A percentile compares a stretch with the other conserved stretches of the same genome.
Evolutionary conservation across 1,139 yeast genomes (phyloP).

Genomic region (Magnusiomyces ingens): DNA sequence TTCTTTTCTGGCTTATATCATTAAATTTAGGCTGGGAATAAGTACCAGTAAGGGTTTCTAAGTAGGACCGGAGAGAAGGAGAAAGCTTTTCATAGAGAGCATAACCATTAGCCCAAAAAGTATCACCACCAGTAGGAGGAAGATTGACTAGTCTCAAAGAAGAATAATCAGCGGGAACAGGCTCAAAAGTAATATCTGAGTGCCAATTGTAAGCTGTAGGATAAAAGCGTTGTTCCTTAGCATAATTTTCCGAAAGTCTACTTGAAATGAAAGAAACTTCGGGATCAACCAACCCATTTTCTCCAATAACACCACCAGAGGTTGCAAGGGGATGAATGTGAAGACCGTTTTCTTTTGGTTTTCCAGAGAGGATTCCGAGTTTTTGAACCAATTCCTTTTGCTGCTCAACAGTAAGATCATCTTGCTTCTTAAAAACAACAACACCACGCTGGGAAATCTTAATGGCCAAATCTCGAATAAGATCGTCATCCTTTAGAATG

Average conservation of each 20-base stretch:
- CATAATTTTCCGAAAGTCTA: background rate
- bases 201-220: slow-evolving; percentile 35
- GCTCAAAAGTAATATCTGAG: slow-evolving; percentile 44
- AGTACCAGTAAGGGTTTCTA: slow-evolving; percentile 35
- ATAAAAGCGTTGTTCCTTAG: slow-evolving; percentile 8
- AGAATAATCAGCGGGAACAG: slow-evolving; percentile 41
- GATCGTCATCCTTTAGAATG: slow-evolving; percentile 38
- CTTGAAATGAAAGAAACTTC: slow-evolving; percentile 6
- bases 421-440: slow-evolving; percentile 57
- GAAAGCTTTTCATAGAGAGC: slow-evolving; percentile 43
- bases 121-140: slow-evolving; percentile 43
- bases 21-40: slow-evolving; percentile 27
- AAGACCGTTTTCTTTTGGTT: slow-evolving; percentile 7
- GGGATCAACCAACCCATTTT: slow-evolving; percentile 2
- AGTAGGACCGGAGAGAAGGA: slow-evolving; percentile 37
- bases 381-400: slow-evolving; percentile 26
- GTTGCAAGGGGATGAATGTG: slow-evolving; percentile 10
- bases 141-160: slow-evolving; percentile 40
- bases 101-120: slow-evolving; percentile 42
- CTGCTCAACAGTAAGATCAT: slow-evolving; percentile 47
- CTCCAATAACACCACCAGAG: slow-evolving; percentile 6
- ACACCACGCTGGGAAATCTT: slow-evolving; percentile 61
- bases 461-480: slow-evolving; percentile 50
- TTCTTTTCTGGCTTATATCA: slow-evolving; percentile 34
- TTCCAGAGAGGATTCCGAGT: slow-evolving; percentile 7